Percentiles rank a stretch among this genome's conserved stretches.
These are phyloP conservation scores for Selaginella moellendorffii DNA, from an alignment of 75 land plant genomes.

Conservation along the genomic window DNA sequence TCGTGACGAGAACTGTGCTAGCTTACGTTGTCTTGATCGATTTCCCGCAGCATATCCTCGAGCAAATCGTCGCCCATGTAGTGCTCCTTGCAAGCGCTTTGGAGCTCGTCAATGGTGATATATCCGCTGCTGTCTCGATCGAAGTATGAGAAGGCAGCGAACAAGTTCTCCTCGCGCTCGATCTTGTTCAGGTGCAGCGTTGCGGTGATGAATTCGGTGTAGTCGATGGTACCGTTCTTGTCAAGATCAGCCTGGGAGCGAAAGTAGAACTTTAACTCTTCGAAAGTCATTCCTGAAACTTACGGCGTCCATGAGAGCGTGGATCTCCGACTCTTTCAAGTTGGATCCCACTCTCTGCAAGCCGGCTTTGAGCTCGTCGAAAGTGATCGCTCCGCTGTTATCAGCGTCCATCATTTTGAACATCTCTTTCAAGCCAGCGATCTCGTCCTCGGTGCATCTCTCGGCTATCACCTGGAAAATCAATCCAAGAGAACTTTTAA, in stretches of 20 bases:
- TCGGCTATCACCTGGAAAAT: background rate
- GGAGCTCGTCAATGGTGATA: constrained; percentile 57
- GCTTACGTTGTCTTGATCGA: constrained; percentile 56
- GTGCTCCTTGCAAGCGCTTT: constrained; percentile 42
- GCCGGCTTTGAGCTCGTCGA: constrained; percentile 41
- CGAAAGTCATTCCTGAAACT: too few species aligned
- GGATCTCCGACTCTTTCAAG: constrained; percentile 40
- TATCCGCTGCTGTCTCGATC: constrained; percentile 28
- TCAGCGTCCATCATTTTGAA: constrained; percentile 35
- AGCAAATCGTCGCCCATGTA: constrained; percentile 37
- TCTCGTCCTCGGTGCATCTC: background rate
- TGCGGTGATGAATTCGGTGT: constrained; percentile 23
- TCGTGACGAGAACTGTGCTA: too few species aligned
- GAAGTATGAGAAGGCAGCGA: constrained; percentile 26
- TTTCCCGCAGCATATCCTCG: constrained; percentile 52
- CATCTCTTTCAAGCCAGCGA: constrained; percentile 21
- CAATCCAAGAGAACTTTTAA: background rate
- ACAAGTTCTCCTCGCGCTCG: constrained; percentile 22
- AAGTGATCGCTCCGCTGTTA: constrained; percentile 37
- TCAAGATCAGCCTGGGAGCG: constrained; percentile 32
- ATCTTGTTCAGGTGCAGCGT: constrained; percentile 25
- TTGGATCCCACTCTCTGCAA: constrained; percentile 30
- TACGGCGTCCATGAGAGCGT: constrained; percentile 48
- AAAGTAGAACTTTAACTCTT: too few species aligned
- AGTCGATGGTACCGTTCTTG: constrained; percentile 25